Percentiles rank a stretch among this genome's conserved stretches.
These are phyloP conservation scores for Plasmodium coatneyi DNA, from an alignment of 169 alveolate species.

Conservation along the genomic window DNA sequence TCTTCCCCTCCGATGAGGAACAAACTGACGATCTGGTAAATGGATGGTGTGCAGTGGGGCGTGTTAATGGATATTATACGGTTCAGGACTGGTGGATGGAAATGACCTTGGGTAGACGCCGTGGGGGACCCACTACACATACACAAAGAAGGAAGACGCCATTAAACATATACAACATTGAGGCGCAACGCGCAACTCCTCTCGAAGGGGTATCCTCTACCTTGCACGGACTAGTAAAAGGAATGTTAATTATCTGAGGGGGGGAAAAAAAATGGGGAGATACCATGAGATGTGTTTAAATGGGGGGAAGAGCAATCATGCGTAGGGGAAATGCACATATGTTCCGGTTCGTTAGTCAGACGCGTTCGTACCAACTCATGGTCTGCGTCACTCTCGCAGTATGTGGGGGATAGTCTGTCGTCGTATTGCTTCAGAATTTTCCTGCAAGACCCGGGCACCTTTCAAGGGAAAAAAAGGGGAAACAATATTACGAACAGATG, in stretches of 20 bases:
- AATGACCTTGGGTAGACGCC: neutral
- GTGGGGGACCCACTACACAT: neutral
- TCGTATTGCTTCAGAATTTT: constrained; percentile 79
- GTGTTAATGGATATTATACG: too few relatives aligned
- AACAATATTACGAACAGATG: neutral
- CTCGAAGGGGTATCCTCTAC: constrained; percentile 8
- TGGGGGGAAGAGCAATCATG: neutral
- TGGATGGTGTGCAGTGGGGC: neutral
- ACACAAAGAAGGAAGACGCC: neutral
- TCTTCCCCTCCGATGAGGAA: constrained; percentile 85
- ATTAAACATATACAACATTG: neutral
- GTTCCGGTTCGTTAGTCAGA: neutral
- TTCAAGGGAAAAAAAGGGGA: neutral
- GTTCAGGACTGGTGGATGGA: too few relatives aligned
- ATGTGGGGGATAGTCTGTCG: constrained; percentile 71
- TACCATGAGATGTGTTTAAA: neutral
- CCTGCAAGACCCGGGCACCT: constrained; percentile 80
- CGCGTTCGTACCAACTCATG: constrained; percentile 82
- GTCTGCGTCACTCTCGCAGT: constrained; percentile 84
- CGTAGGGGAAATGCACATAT: neutral
- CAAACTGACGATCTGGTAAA: constrained; percentile 75
- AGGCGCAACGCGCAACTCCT: neutral
- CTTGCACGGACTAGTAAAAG: constrained; percentile 85
- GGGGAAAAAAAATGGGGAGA: neutral
- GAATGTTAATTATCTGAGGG: constrained; percentile 77